Conservation (phyloP, 2,329 filamentous ascomycete genomes). For the Epichloe sibirici region DNA sequence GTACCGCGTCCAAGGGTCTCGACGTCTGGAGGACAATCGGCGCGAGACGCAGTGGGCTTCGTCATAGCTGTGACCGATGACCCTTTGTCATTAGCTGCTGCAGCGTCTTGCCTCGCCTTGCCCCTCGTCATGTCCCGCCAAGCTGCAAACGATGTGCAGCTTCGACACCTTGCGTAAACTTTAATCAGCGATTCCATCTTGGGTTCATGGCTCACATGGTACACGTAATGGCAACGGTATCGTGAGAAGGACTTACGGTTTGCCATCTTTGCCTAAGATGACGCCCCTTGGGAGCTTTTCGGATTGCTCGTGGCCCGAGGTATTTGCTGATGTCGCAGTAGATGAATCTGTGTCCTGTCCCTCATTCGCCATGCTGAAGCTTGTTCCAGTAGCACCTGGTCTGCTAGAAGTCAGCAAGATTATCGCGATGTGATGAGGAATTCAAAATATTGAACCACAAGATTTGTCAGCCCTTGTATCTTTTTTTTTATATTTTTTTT, state of each 20-base stretch:
- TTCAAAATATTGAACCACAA: neutral
- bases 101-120: constrained; percentile 11
- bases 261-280: constrained; percentile 67
- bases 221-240: neutral
- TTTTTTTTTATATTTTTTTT: too few species aligned
- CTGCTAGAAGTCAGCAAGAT: neutral
- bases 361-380: constrained; percentile 26
- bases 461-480: neutral
- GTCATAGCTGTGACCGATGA: constrained; percentile 16
- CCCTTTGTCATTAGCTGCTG: constrained; percentile 7
- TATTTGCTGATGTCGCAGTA: constrained; percentile 9
- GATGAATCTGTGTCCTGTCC: constrained; percentile 18
- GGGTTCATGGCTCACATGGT: neutral
- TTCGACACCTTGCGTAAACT: constrained; percentile 20
- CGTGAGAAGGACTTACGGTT: constrained; percentile 51
- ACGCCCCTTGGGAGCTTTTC: constrained; percentile 58
- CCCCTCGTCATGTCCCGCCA: constrained; percentile 17
- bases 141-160: constrained; percentile 20
- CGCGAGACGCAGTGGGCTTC: constrained; percentile 26
- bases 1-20: constrained; percentile 74
- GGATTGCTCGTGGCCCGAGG: constrained; percentile 20
- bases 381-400: neutral
- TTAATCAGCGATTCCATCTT: neutral
- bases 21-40: constrained; percentile 83
- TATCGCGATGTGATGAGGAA: neutral